Evolutionary conservation across 208 protist species (phyloP), one percentile per base, ranked within the genome.

Genomic region (Acanthamoeba castellanii): DNA sequence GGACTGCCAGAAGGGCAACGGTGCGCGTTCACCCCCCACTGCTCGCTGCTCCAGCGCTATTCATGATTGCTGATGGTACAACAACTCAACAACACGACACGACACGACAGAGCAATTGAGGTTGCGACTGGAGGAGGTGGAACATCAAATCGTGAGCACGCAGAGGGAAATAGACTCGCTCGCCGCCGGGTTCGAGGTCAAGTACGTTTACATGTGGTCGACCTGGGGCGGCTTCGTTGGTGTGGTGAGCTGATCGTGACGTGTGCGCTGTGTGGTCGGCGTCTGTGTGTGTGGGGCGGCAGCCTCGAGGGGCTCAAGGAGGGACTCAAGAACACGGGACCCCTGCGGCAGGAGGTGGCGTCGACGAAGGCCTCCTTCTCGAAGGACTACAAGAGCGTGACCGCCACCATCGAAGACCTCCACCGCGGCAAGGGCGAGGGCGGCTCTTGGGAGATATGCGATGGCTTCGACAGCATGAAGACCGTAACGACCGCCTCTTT

Each of bases 311-410:
- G 30, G 27, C 37, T 92, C n/a, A 92, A 72, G 47, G 85, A 92
- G 55, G 64, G 55, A 9, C 25, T 92, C 55, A 70, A 30, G 59
- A 92, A 14, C 47, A 50, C 55, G 37, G 64, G 32, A 6, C 9
- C 20, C 34, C 22, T 92, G 85, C 85, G 85, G 16, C 85, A 92
- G 37, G 85, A 92, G 64, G 59, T 92, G n/a, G 85, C 57, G 6
- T 45, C 32, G n/a, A 70, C 64, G 18, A 92, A 92, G 47, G 64
- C 85, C 64, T 64, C 85, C 25, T 92, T 92, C 55, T 92, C 85
- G 3, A 66, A 92, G 59, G 85, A 66, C 55, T 50, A 61, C 32
- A 92, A 92, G 85, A 92, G 55, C 22, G 55, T 92, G 3, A 64
- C 34, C 34, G 55, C 85, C 27, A 27, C 6, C 6, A 92, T 92